Percentiles rank a stretch among this genome's conserved stretches.
phyloP scores from a whole-genome alignment of 2,329 filamentous ascomycete species.

The Cadophora malorum region DNA sequence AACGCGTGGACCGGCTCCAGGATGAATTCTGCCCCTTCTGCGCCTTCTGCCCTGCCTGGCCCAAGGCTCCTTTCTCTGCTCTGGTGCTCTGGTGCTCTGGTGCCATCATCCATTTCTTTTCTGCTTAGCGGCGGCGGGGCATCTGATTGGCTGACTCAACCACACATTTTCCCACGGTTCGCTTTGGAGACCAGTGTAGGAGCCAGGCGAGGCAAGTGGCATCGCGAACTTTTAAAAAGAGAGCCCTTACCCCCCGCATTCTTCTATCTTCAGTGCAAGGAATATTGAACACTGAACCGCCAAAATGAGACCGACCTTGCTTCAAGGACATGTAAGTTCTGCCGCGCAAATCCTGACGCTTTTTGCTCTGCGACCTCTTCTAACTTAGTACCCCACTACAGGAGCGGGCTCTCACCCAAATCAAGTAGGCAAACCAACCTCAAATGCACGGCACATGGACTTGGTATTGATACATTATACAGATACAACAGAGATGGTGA shows the following conservation, averaged over 20 bases:
- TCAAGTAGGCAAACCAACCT: slow-evolving; percentile 65
- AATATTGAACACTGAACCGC: slow-evolving; percentile 37
- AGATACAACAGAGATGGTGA: slow-evolving; percentile 96
- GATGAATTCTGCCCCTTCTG: background rate
- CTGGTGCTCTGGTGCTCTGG: too few species aligned
- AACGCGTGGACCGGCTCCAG: slow-evolving; percentile 12
- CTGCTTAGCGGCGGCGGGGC: slow-evolving; percentile 18
- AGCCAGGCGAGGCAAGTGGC: slow-evolving; percentile 8
- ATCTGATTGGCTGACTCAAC: slow-evolving; percentile 19
- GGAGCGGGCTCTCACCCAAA: slow-evolving; percentile 94
- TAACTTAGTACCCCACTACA: slow-evolving; percentile 50
- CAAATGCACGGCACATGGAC: slow-evolving; percentile 20
- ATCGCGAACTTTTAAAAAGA: slow-evolving; percentile 28
- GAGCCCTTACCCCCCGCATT: slow-evolving; percentile 2
- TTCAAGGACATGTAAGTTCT: slow-evolving; percentile 81
- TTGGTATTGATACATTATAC: slow-evolving; percentile 33
- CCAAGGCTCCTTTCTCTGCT: background rate
- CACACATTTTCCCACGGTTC: slow-evolving; percentile 23
- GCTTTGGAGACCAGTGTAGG: slow-evolving; percentile 1
- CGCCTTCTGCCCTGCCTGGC: slow-evolving; percentile 7
- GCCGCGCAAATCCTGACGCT: background rate
- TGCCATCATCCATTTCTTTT: slow-evolving; percentile 6
- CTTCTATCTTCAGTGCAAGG: slow-evolving; percentile 14
- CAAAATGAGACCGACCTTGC: slow-evolving; percentile 94
- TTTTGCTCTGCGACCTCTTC: slow-evolving; percentile 19